Conservation (phyloP, 257 asterid genomes). For the Parsonsia alboflavescens region DNA sequence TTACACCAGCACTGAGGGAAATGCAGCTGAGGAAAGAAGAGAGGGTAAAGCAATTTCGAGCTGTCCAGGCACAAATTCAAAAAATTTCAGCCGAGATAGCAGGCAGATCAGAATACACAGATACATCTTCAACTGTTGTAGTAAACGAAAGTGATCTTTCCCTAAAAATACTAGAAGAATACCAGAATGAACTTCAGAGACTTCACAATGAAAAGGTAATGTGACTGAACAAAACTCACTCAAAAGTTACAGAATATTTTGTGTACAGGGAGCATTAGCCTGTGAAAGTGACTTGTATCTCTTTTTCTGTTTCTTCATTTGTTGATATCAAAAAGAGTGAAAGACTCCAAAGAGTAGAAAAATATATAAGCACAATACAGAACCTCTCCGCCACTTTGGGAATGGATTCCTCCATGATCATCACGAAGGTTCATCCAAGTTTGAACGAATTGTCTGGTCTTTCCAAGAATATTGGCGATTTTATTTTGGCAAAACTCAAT, state of each 20-base stretch:
- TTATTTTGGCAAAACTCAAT: slow-evolving; percentile 64
- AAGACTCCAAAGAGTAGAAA: slow-evolving; percentile 84
- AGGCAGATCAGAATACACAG: slow-evolving; percentile 67
- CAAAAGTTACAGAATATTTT: background rate
- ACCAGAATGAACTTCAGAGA: slow-evolving; percentile 82
- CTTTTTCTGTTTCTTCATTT: slow-evolving; percentile 13
- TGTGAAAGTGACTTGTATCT: slow-evolving; percentile 9
- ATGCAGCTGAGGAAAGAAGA: slow-evolving; percentile 85
- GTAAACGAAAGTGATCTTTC: slow-evolving; percentile 81
- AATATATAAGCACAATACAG: slow-evolving; percentile 54
- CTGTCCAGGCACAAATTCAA: slow-evolving; percentile 72
- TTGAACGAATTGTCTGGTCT: slow-evolving; percentile 84
- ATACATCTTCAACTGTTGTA: slow-evolving; percentile 44
- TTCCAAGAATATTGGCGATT: slow-evolving; percentile 83
- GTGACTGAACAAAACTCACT: background rate
- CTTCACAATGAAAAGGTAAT: slow-evolving; percentile 84
- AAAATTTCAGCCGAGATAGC: slow-evolving; percentile 85
- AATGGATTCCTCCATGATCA: slow-evolving; percentile 82
- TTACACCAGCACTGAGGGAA: slow-evolving; percentile 79
- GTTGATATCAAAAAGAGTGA: slow-evolving; percentile 48
- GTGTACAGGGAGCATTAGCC: background rate
- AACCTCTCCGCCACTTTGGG: slow-evolving; percentile 72
- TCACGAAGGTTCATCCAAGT: slow-evolving; percentile 98
- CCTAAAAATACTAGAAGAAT: slow-evolving; percentile 71
- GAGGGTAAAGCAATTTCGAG: slow-evolving; percentile 71